Base-by-base conservation (phyloP, 73 alveolate species). In the Paramecium sexaurelia region DNA sequence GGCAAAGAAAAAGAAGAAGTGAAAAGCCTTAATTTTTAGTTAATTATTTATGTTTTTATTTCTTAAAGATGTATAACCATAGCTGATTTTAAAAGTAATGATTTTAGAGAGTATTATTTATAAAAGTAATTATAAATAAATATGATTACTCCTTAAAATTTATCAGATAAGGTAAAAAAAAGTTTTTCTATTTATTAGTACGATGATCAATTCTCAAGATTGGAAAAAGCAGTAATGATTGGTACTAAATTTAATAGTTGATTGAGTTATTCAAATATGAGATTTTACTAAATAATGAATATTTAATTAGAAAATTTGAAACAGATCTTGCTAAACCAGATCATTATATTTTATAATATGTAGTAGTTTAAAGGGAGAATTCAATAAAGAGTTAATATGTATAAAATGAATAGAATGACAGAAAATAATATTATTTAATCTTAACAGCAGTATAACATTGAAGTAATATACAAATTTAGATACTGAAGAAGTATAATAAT, bases 371-470 rank as follows among this genome's bases (percentile, higher is more conserved):
- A 61, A 78, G 90, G 41, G 90, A 78, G 41, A 78, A 78, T 78
- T 78, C 90, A n/a, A 78, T 78, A 1, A 78, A 78, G 55, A 78
- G 22, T 40, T 24, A 78, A 41, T 78, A 40, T 78, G 90, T 78
- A 13, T 32, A 78, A 78, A 78, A 78, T 78, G 68, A 78, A 43
- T 24, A 78, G 40, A 78, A 78, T 78, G 73, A 78, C 24, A 15
- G 90, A n/a, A 78, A 45, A 9, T 32, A 78, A 78, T 78, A 78
- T 78, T 75, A 78, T 78, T 7, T 41, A 6, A 78, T 78, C 22
- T 43, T 78, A 22, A 78, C 90, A 78, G 71, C 68, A 20, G 90
- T 78, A 78, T 75, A 7, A 33, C 2, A 19, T 33, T 61, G 39
- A 29, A 11, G 10, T 13, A 29, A 61, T 61, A 0, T 20, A 51